phyloP scores from a whole-genome alignment of 768 basidiomycete species.

The Suillus plorans region DNA sequence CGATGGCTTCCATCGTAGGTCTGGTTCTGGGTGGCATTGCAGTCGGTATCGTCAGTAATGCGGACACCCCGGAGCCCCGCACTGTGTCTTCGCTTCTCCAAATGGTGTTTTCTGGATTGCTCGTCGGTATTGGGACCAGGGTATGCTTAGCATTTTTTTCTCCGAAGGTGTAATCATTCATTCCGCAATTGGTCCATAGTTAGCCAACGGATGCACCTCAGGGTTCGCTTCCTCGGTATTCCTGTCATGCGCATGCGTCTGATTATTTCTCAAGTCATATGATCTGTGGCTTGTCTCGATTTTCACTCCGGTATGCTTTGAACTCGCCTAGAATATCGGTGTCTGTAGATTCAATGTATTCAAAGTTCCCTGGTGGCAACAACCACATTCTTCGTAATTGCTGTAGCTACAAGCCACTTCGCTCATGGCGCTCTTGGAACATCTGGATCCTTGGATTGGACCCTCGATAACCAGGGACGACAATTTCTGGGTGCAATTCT shows the following conservation, averaged over 20 bases:
- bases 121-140: constrained; percentile 60
- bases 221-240: constrained; percentile 38
- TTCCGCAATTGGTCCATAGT: constrained; percentile 27
- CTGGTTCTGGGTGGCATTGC: constrained; percentile 49
- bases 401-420: constrained; percentile 42
- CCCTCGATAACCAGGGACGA: constrained; percentile 31
- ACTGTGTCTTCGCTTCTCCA: constrained; percentile 22
- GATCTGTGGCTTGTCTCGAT: constrained; percentile 57
- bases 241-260: not conserved
- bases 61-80: constrained; percentile 35
- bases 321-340: not conserved
- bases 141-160: constrained; percentile 27
- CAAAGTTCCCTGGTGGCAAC: constrained; percentile 56
- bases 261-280: constrained; percentile 47
- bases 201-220: constrained; percentile 65
- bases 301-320: constrained; percentile 48
- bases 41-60: constrained; percentile 32
- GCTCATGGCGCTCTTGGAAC: constrained; percentile 37
- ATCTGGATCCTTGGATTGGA: constrained; percentile 37
- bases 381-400: constrained; percentile 50
- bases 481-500: constrained; percentile 25
- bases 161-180: not conserved
- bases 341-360: constrained; percentile 7
- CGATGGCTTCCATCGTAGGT: constrained; percentile 41
- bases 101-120: constrained; percentile 47